phyloP scores from a whole-genome alignment of 2,329 filamentous ascomycete species.

The Penicillium sp. region DNA sequence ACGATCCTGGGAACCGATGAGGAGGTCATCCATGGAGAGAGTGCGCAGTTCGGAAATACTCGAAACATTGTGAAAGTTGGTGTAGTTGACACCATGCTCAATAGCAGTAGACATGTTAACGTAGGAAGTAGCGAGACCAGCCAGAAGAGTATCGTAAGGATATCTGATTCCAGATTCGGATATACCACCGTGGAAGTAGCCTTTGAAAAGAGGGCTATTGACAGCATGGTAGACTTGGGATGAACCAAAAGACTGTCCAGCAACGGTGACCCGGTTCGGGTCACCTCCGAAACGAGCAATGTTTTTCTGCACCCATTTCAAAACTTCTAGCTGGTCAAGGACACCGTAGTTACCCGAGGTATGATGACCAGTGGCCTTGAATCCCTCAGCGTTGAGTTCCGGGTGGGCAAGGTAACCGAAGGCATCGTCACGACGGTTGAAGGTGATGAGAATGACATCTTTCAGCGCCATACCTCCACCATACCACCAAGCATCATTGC shows the following conservation, averaged over 20 bases:
- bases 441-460: constrained; percentile 33
- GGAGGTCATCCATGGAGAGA: constrained; percentile 28
- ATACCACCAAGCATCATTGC: constrained; percentile 29
- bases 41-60: constrained; percentile 27
- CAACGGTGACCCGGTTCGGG: constrained; percentile 51
- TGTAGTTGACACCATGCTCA: constrained; percentile 31
- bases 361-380: constrained; percentile 25
- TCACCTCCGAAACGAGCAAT: constrained; percentile 60
- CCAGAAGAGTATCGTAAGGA: constrained; percentile 33
- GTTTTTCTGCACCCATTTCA: constrained; percentile 63
- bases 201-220: constrained; percentile 34
- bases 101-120: constrained; percentile 33
- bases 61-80: constrained; percentile 27
- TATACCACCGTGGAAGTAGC: constrained; percentile 36
- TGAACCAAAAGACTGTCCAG: constrained; percentile 35
- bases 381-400: constrained; percentile 30
- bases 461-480: constrained; percentile 36
- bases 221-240: constrained; percentile 37
- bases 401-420: constrained; percentile 34
- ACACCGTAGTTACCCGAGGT: constrained; percentile 44
- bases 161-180: constrained; percentile 36
- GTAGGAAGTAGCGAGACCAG: constrained; percentile 35
- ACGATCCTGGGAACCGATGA: constrained; percentile 31
- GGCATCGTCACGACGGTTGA: constrained; percentile 33
- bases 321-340: constrained; percentile 57